Percentiles rank a stretch among this genome's conserved stretches.
These are phyloP conservation scores for Podospora sp. DNA, from an alignment of 495 filamentous ascomycete genomes.

Conservation along the genomic window DNA sequence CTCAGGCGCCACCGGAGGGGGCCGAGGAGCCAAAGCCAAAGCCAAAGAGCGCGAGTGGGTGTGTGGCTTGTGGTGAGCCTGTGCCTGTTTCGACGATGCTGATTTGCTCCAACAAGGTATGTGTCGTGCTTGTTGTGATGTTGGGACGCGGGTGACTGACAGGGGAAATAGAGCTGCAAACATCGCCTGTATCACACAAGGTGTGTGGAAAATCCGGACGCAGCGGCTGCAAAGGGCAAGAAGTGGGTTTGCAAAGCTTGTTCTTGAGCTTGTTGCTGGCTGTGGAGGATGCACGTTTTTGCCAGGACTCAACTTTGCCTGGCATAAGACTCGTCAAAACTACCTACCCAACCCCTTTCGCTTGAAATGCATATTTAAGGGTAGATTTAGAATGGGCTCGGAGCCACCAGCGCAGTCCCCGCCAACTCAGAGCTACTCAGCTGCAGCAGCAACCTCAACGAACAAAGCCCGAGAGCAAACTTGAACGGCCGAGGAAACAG, in stretches of 20 bases:
- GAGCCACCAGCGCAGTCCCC: too few species aligned
- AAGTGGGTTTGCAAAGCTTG: neutral
- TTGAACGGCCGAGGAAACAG: too few species aligned
- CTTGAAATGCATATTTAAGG: too few species aligned
- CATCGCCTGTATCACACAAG: neutral
- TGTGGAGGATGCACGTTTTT: too few species aligned
- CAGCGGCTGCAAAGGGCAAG: neutral
- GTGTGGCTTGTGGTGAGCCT: conserved; percentile 42
- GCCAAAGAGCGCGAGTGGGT: conserved; percentile 38
- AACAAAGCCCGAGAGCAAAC: too few species aligned
- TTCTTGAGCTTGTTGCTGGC: neutral
- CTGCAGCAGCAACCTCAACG: too few species aligned
- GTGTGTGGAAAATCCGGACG: neutral
- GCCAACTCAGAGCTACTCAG: too few species aligned
- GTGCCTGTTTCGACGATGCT: conserved; percentile 42
- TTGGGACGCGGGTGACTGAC: neutral
- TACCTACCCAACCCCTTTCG: too few species aligned
- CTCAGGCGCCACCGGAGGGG: neutral
- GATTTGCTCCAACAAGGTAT: conserved; percentile 49
- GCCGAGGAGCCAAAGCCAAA: conserved; percentile 21
- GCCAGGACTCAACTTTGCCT: neutral
- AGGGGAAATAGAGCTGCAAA: neutral
- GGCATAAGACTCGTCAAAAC: neutral
- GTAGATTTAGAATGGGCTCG: too few species aligned
- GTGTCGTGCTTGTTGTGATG: conserved; percentile 4